phyloP scores from a whole-genome alignment of 179 eudicot genomes.

The Silene vulgaris region DNA sequence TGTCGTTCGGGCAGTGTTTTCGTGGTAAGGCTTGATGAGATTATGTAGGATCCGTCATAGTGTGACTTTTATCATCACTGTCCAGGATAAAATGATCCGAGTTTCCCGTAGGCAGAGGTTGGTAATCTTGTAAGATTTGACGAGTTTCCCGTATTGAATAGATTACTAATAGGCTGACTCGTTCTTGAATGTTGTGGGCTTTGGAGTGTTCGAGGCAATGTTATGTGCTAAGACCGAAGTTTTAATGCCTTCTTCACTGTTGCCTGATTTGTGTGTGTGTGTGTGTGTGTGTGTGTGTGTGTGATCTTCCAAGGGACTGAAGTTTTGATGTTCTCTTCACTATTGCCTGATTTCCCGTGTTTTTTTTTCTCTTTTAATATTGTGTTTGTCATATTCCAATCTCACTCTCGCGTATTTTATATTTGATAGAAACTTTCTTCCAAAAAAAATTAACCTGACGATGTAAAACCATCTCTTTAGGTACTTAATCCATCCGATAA shows the following conservation, averaged over 20 bases:
- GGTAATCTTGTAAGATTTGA: background rate
- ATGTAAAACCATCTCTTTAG: constrained; percentile 26
- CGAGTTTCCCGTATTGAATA: background rate
- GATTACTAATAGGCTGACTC: background rate
- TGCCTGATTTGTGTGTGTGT: no score
- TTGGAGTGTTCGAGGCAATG: background rate
- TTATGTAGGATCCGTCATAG: background rate
- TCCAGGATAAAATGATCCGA: background rate
- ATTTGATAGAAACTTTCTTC: background rate
- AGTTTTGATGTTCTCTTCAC: background rate
- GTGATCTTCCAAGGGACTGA: background rate
- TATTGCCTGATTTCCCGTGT: background rate
- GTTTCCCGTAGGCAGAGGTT: constrained; percentile 1
- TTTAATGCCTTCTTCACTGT: background rate
- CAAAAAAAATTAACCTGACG: background rate
- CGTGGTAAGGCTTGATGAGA: background rate
- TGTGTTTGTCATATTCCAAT: background rate
- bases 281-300: no score
- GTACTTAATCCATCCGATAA: constrained; percentile 62
- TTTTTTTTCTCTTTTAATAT: background rate
- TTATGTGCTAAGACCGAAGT: background rate
- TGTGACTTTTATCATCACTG: background rate
- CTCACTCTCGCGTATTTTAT: background rate
- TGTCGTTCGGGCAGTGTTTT: background rate
- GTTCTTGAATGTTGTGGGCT: background rate